Conservation (phyloP, 345 rosid species). For the Pelargonium nanum region DNA sequence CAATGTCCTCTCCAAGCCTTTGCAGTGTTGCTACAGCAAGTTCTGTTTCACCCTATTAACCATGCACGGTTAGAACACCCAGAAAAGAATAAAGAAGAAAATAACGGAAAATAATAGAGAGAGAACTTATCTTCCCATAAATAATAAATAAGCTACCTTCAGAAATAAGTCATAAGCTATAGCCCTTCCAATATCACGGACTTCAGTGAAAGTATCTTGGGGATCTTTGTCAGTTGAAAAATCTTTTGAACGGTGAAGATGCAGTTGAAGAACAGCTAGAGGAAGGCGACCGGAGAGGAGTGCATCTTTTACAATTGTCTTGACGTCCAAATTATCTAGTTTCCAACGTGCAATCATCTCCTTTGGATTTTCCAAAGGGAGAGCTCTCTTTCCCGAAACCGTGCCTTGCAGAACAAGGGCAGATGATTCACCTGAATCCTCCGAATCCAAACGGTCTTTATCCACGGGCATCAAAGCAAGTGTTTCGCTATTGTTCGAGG, state of each 20-base stretch:
- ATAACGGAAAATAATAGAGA: constrained; percentile 12
- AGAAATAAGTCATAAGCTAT: constrained; percentile 91
- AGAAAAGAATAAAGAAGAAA: no score
- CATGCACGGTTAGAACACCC: constrained; percentile 19
- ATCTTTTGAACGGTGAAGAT: constrained; percentile 74
- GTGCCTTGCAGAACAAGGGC: constrained; percentile 38
- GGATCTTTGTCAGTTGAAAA: constrained; percentile 37
- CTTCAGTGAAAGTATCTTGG: constrained; percentile 80
- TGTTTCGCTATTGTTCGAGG: constrained; percentile 23
- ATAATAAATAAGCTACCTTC: constrained; percentile 48
- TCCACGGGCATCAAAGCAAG: constrained; percentile 49
- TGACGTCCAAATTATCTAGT: constrained; percentile 64
- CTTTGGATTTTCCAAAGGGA: constrained; percentile 80
- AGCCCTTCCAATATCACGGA: constrained; percentile 78
- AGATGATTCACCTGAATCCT: constrained; percentile 40
- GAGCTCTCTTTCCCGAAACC: constrained; percentile 37
- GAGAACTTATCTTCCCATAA: constrained; percentile 10
- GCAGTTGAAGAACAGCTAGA: constrained; percentile 92
- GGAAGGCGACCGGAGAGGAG: constrained; percentile 89
- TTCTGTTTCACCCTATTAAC: constrained; percentile 75
- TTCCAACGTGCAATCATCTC: constrained; percentile 99
- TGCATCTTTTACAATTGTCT: constrained; percentile 91
- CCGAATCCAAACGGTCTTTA: constrained; percentile 25
- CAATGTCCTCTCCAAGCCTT: constrained; percentile 90
- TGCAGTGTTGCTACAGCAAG: constrained; percentile 80